Percentiles rank a stretch among this genome's conserved stretches.
Evolutionary conservation across 495 filamentous ascomycete species (phyloP).

Genomic region (Xylona heveae): DNA sequence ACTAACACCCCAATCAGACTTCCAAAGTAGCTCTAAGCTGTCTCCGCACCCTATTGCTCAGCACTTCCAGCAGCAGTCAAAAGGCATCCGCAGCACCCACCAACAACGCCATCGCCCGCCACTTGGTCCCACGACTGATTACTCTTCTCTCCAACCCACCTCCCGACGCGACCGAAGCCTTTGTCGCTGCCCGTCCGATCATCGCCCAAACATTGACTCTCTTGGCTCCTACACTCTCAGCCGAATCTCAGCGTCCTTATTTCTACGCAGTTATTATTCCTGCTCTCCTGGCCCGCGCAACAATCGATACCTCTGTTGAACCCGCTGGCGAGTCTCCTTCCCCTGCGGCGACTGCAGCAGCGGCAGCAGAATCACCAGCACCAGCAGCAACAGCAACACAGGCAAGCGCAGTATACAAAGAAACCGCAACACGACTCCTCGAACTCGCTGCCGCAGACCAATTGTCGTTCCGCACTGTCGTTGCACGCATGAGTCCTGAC

Average conservation of each 20-base stretch:
- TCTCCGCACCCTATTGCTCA: constrained; percentile 55
- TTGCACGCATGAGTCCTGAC: constrained; percentile 44
- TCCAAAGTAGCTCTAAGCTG: constrained; percentile 80
- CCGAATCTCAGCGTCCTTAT: constrained; percentile 26
- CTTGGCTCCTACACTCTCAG: constrained; percentile 34
- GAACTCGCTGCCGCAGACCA: constrained; percentile 65
- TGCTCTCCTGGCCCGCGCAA: constrained; percentile 53
- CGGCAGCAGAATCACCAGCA: constrained; percentile 31
- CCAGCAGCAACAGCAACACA: constrained; percentile 36
- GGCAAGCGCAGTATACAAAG: constrained; percentile 28
- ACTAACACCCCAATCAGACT: constrained; percentile 25
- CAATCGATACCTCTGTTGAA: constrained; percentile 10
- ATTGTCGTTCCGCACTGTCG: constrained; percentile 47
- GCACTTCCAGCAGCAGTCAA: constrained; percentile 36
- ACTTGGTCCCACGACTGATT: constrained; percentile 57
- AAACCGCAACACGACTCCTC: constrained; percentile 55
- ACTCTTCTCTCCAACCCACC: constrained; percentile 46
- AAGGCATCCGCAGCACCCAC: too few species aligned
- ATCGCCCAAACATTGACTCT: constrained; percentile 51
- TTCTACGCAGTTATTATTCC: constrained; percentile 59
- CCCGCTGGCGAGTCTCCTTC: neutral
- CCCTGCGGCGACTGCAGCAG: constrained; percentile 17
- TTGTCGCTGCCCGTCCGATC: constrained; percentile 46
- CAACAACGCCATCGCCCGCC: constrained; percentile 50
- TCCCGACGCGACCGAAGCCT: constrained; percentile 38